A percentile compares a stretch with the other conserved stretches of the same genome.
phyloP scores from a whole-genome alignment of 805 yeast species.

The Debaryomyces prosopidis region DNA sequence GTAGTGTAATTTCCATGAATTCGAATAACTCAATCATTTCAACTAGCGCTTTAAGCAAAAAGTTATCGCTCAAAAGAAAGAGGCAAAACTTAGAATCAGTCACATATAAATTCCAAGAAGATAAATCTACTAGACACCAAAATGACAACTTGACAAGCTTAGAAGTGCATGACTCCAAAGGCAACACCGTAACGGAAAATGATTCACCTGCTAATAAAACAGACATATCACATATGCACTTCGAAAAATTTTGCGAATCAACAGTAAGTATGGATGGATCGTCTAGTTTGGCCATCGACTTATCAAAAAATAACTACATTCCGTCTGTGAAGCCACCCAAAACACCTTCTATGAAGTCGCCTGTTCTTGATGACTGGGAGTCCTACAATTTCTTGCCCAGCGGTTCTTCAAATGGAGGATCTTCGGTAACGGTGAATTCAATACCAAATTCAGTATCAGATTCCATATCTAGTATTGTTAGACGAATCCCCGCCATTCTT shows the following conservation, averaged over 20 bases:
- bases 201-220: background rate
- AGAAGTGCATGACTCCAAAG: background rate
- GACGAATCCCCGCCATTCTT: background rate
- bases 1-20: too few relatives aligned
- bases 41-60: too few relatives aligned
- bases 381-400: background rate
- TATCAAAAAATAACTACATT: background rate
- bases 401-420: background rate
- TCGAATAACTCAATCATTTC: too few relatives aligned
- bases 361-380: background rate
- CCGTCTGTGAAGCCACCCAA: slow-evolving; percentile 5
- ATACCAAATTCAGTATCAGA: background rate
- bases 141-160: background rate
- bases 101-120: too few relatives aligned
- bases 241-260: background rate
- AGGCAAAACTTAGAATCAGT: too few relatives aligned
- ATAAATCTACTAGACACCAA: too few relatives aligned
- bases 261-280: background rate
- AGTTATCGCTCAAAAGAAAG: too few relatives aligned
- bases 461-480: background rate
- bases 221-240: background rate
- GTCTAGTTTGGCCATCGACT: background rate
- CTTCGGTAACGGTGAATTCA: background rate
- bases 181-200: background rate
- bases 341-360: slow-evolving; percentile 2